These are phyloP conservation scores for Colletotrichum phormii DNA, from an alignment of 2,329 filamentous ascomycete species.

Conservation along the genomic window DNA sequence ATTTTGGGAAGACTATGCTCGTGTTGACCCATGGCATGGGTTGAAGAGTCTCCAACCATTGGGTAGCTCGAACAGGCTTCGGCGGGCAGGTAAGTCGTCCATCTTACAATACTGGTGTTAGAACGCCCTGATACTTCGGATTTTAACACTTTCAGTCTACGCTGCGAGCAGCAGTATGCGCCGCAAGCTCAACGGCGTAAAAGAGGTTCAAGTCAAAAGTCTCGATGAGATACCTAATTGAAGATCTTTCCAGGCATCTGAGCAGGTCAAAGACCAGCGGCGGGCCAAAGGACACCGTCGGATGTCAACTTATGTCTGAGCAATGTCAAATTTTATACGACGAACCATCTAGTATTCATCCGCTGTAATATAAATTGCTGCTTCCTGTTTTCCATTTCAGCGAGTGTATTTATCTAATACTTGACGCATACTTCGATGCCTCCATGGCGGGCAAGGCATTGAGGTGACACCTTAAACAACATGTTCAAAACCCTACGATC, in stretches of 20 bases:
- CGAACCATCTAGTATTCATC: neutral
- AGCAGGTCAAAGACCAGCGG: too few relatives aligned
- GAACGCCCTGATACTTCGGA: neutral
- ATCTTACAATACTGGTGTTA: neutral
- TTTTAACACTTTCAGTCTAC: neutral
- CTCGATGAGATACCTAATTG: neutral
- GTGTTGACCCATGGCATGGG: conserved; percentile 55
- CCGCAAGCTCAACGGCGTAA: neutral
- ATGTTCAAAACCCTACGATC: too few relatives aligned
- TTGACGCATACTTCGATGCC: too few relatives aligned
- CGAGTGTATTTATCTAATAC: too few relatives aligned
- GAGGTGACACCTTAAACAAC: too few relatives aligned
- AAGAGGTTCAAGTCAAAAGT: neutral
- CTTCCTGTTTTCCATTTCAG: neutral
- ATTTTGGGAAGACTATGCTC: conserved; percentile 57
- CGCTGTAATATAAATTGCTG: neutral
- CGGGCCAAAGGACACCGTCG: neutral
- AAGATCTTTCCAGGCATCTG: neutral
- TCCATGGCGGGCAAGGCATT: too few relatives aligned
- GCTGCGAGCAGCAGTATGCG: neutral
- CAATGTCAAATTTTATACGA: neutral
- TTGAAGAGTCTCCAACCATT: conserved; percentile 54
- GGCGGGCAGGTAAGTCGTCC: neutral
- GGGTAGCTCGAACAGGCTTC: neutral
- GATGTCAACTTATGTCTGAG: neutral